A percentile compares a stretch with the other conserved stretches of the same genome.
Evolutionary conservation across 1,284 basidiomycete genomes (phyloP).

Genomic region (Ganoderma sinense): DNA sequence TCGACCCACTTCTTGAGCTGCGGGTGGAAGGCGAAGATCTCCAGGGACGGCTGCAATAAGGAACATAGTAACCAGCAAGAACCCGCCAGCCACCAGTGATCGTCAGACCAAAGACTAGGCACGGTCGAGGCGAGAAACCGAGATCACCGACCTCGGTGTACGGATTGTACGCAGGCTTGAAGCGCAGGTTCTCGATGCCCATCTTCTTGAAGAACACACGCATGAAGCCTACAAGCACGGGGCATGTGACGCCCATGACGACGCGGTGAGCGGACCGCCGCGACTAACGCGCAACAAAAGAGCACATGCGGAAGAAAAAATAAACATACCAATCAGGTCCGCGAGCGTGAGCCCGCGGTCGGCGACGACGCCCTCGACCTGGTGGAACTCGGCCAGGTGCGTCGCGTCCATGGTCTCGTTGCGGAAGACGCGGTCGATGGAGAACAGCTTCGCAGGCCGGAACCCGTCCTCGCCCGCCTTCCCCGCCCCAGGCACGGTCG

Average conservation of each 20-base stretch:
- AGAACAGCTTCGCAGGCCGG: slow-evolving; percentile 96
- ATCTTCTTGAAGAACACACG: slow-evolving; percentile 98
- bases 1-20: slow-evolving; percentile 97
- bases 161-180: slow-evolving; percentile 98
- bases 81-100: neutral
- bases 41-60: slow-evolving; percentile 84
- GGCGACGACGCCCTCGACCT: slow-evolving; percentile 99
- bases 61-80: slow-evolving; percentile 6
- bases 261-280: neutral
- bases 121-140: slow-evolving; percentile 15
- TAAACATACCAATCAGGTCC: slow-evolving; percentile 87
- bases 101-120: slow-evolving; percentile 2
- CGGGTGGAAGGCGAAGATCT: slow-evolving; percentile 99
- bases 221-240: slow-evolving; percentile 84
- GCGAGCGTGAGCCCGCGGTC: slow-evolving; percentile 95
- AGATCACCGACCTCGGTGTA: slow-evolving; percentile 85
- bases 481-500: slow-evolving; percentile 27
- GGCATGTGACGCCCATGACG: neutral
- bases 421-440: slow-evolving; percentile 98
- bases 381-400: slow-evolving; percentile 99
- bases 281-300: neutral
- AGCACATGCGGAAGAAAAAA: neutral
- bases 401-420: slow-evolving; percentile 99
- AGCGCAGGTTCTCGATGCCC: slow-evolving; percentile 92
- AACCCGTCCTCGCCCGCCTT: slow-evolving; percentile 71